Evolutionary conservation across 805 yeast species (phyloP), one percentile per base, ranked within the genome.

Genomic region (Spencermartinsiella europaea): DNA sequence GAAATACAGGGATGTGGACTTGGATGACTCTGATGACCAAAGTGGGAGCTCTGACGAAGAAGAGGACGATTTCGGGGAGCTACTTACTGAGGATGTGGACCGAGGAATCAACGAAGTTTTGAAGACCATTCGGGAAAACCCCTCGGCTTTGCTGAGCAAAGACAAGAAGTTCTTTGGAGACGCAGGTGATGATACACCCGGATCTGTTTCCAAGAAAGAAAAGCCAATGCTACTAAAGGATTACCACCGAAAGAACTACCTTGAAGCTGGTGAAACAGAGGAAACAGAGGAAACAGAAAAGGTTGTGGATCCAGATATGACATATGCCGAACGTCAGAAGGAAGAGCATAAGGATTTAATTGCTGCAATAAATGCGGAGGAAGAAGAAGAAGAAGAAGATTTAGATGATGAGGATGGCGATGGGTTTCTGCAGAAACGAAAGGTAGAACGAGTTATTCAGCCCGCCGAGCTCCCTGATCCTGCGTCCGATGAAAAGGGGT

Each of bases 21-120:
- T 35, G 12, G 54, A 43, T 21, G 56, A 53, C 8, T 65, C 60
- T 12, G 59, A 60, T 14, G 60, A 47, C 1, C 71, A 62, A 1
- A 66, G 67, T 4, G 70, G 69, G 15, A 66, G 72, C n/a, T 50
- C 66, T 10, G 59, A 55, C 2, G 95, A 87, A 61, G 88, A 81
- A 3, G 99, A 91, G 66, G 99, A 93, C 62, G 96, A 90, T 50
- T 82, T 65, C 55, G 99, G 96, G 44, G 95, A 89, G 25, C 70
- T 93, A 42, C 73, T 87, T 44, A 91, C 97, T 0, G 88, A 79
- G 40, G 89, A 85, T 42, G 86, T 93, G 7, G 97, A 93, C 52
- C 65, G 73, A 16, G 95, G 95, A 20, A 81, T 93, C 54, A 72
- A 75, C 43, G 74, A 80, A 37, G 95, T 93, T 2, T 65, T 93